Evolutionary conservation across 1,139 yeast genomes (phyloP), one percentile per base, ranked within the genome.

Genomic region (Taphrina confusa): DNA sequence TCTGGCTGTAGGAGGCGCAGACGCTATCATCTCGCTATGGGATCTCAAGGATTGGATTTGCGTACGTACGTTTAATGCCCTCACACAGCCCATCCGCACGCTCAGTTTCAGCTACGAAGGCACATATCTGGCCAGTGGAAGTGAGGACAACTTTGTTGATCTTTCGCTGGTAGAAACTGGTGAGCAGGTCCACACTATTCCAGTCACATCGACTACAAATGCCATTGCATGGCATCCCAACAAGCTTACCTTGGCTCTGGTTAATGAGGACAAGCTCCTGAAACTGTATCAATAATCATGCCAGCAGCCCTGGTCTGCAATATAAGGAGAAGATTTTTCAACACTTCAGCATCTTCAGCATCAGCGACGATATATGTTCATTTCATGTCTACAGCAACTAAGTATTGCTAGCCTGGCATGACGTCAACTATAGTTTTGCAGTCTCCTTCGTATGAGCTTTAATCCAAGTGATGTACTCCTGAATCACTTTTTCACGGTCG

Each of bases 11-110:
- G 92, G 89, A 0, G 77, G 86, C n/a, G 79, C 80, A 57, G 92
- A 86, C 67, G 92, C 92, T 4, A 78, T 82, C 30, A 79, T 85
- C n/a, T 77, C 84, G 23, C 58, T 83, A 11, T 86, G 90, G 88
- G 75, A 76, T 45, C 70, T 81, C 5, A 64, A 71, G 1, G 75
- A 78, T 18, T 73, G 84, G 73, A 72, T 78, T 27, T 77, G 82
- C 58, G 66, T 70, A 20, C 70, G 71, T 36, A 78, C 81, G 0
- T 72, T 83, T 14, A 70, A 78, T 30, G 75, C 73, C 51, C 39
- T 59, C 18, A 47, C 64, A 12, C 69, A 68, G 30, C 69, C 74
- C 1, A 66, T 73, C 1, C 62, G 66, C 14, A 65, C 72, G 2
- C 42, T 74, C 12, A 65, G 70, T 14, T 72, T 72, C 59, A 68